Conservation (phyloP, 2,329 filamentous ascomycete genomes). For the Triangularia verruculosa region DNA sequence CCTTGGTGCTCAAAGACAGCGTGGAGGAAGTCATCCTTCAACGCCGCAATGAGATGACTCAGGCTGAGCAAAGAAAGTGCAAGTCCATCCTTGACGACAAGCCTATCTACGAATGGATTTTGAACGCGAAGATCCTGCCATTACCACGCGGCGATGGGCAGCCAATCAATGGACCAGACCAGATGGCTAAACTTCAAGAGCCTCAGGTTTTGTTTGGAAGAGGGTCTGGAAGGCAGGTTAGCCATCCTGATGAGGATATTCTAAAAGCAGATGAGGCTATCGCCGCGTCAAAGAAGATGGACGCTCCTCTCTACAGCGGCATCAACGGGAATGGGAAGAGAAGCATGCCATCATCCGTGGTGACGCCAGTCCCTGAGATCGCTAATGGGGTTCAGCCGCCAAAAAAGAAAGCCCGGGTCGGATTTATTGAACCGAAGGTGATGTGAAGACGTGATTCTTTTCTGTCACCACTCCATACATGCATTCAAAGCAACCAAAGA, state of each 20-base stretch:
- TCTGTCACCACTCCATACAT: background rate
- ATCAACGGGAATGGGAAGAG: background rate
- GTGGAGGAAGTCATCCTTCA: slow-evolving; percentile 82
- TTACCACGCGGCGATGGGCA: slow-evolving; percentile 25
- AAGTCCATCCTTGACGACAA: slow-evolving; percentile 58
- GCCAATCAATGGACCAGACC: slow-evolving; percentile 36
- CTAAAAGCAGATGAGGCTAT: background rate
- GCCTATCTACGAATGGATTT: slow-evolving; percentile 57
- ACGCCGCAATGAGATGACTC: slow-evolving; percentile 71
- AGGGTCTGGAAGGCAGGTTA: slow-evolving; percentile 42
- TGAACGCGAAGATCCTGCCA: slow-evolving; percentile 46
- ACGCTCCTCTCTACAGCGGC: background rate
- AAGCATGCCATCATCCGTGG: background rate
- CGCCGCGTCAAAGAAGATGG: background rate
- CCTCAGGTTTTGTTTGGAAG: slow-evolving; percentile 52
- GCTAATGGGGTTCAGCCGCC: background rate
- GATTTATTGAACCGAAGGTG: background rate
- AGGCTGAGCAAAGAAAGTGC: slow-evolving; percentile 54
- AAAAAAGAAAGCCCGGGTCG: background rate
- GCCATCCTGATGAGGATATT: slow-evolving; percentile 31
- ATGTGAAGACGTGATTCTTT: background rate
- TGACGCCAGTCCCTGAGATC: background rate
- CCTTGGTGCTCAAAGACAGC: slow-evolving; percentile 73
- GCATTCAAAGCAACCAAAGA: background rate
- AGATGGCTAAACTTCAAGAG: slow-evolving; percentile 46